Percentiles rank a stretch among this genome's conserved stretches.
Conservation (phyloP, 2,329 filamentous ascomycete genomes). For the Trichoderma asperellum region DNA sequence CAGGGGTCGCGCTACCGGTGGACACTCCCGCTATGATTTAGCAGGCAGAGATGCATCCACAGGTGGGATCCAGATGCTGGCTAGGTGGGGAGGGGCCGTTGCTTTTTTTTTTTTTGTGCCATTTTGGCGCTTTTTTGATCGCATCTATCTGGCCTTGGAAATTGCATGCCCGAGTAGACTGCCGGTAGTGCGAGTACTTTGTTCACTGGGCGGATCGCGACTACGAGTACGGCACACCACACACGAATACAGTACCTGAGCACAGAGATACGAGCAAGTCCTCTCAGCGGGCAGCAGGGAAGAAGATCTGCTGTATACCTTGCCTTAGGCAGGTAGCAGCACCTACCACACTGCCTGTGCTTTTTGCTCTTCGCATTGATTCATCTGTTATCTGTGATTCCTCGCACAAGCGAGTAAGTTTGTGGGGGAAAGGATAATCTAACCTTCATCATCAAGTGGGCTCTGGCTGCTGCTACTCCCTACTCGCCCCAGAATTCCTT, state of each 20-base stretch:
- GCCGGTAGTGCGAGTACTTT: neutral
- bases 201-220: conserved; percentile 1
- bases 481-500: neutral
- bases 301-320: neutral
- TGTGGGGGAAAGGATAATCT: neutral
- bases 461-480: neutral
- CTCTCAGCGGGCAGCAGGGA: neutral
- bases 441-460: conserved; percentile 1
- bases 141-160: neutral
- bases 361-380: neutral
- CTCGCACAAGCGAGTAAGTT: neutral
- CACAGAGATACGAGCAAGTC: conserved; percentile 1
- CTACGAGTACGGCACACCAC: conserved; percentile 25
- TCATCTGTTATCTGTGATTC: neutral
- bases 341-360: neutral
- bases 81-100: conserved; percentile 10
- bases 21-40: conserved; percentile 1
- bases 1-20: conserved; percentile 20
- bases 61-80: conserved; percentile 9
- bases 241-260: neutral
- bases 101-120: neutral
- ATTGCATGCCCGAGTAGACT: neutral
- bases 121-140: neutral
- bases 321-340: neutral
- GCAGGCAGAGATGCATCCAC: neutral